Evolutionary conservation across 1,284 basidiomycete genomes (phyloP), one percentile per base, ranked within the genome.

Genomic region (Cryptococcus jaspeensis): DNA sequence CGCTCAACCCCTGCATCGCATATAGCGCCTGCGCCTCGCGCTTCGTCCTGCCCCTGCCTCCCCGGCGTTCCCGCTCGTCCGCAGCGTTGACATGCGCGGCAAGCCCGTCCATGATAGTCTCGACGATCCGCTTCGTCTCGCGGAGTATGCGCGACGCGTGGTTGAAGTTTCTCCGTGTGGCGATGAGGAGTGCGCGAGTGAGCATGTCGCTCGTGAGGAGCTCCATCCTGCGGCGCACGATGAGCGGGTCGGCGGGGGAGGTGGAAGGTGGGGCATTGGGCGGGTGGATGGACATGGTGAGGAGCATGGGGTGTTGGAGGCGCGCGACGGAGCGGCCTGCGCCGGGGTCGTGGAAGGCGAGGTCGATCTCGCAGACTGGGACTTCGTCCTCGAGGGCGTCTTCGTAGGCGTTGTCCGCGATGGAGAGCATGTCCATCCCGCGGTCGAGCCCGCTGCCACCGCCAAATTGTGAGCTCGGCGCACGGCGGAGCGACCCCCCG

Each of bases 161-260:
- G 0, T 84, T 81, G 75, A 86, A 89, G 74, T 94, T 94, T 71
- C 89, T 85, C 65, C 91, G 81, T 18, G 89, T 89, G 46, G 95
- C 91, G 32, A 95, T 83, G 22, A 96, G 87, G 25, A 97, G 82
- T 8, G 89, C 88, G 20, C 93, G 87, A 1, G 91, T 93, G 70
- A 96, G 90, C 90, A 96, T 96, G 77, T 97, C 93, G 28, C 87
- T 88, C 13, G 90, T 87, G 28, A 96, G 83, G 5, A 96, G 83
- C 78, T 97, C 93, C 89, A 95, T 94, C 32, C 93, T 81, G 40
- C 93, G 83, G n/a, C 92, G 84, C 23, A 94, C 87, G 63, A 97
- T 91, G 40, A 87, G 85, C 0, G 91, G 87, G 71, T 95, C 90
- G 0, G 87, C 88, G 1, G 82, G 80, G 5, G 83, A 78, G 3